These are phyloP conservation scores for Tuber calosporum DNA, from an alignment of 495 filamentous ascomycete genomes.

Conservation along the genomic window DNA sequence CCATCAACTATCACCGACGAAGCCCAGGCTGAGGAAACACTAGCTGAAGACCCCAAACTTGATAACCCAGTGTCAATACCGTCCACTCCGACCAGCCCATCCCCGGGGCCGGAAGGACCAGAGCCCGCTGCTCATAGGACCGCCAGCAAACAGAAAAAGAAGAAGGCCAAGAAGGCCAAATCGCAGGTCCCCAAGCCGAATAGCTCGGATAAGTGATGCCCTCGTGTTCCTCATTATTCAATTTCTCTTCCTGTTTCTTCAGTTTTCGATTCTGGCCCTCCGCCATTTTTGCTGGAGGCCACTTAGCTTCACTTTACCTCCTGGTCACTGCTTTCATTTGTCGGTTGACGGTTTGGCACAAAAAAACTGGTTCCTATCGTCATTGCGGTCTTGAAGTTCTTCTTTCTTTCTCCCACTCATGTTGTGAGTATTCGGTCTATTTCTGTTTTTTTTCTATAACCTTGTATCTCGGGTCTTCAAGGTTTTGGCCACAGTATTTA, in stretches of 20 bases:
- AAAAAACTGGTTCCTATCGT: constrained; percentile 28
- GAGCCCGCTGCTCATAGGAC: background rate
- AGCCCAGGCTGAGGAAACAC: background rate
- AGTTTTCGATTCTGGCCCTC: background rate
- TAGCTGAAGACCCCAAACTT: background rate
- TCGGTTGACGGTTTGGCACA: constrained; percentile 15
- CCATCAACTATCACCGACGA: background rate
- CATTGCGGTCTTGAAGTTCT: constrained; percentile 13
- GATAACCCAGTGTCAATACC: background rate
- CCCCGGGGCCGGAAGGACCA: background rate
- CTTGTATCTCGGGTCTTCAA: background rate
- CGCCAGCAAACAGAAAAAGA: background rate
- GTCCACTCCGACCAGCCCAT: background rate
- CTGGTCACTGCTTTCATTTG: constrained; percentile 9
- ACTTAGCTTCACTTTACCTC: background rate
- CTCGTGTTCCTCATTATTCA: background rate
- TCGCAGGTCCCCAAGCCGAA: background rate
- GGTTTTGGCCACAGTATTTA: background rate
- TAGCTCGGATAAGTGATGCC: background rate
- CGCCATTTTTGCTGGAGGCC: background rate
- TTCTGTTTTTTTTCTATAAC: constrained; percentile 3
- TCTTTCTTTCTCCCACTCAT: constrained; percentile 1
- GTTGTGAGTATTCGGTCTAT: background rate
- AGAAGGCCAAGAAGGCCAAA: background rate
- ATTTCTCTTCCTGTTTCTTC: constrained; percentile 13